Evolutionary conservation across 2,329 filamentous ascomycete genomes (phyloP), one percentile per base, ranked within the genome.

Genomic region (Pseudocercospora vitis): DNA sequence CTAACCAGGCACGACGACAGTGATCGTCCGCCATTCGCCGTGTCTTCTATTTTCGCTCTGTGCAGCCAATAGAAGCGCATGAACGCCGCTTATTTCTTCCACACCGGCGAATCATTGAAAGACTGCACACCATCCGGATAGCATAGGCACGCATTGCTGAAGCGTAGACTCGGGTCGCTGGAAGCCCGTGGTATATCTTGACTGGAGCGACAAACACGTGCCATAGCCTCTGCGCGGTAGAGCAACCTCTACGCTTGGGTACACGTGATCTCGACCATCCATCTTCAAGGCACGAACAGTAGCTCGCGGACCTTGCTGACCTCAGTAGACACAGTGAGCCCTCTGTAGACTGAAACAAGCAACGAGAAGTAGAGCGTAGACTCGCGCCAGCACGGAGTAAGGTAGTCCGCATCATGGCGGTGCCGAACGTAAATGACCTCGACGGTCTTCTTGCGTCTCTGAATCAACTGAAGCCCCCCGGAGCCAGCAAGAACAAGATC

Each of bases 401-500:
- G 56, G 56, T 57, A 59, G 50, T 42, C 53, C 24, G 42, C 68
- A 68, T 54, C 65, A 76, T 76, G 73, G 67, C 63, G 31, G 50
- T 59, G 40, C 87, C 89, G 71, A 84, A 89, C 75, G 87, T 96
- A 82, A 85, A 88, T 77, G 91, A 97, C 73, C 79, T 99, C 76
- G 92, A 95, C 76, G 81, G 85, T 68, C 87, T 88, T 74, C 83
- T 99, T 70, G 89, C 94, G 78, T 91, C 88, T 69, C 91, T 99
- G 85, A 87, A 92, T 68, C 81, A 82, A 63, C 80, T 96, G 69
- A 97, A 96, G 76, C 87, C 94, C 39, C 94, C 94, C 49, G 94
- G 94, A 70, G 91, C 96, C 55, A 95, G 91, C 59, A 91, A 91
- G 65, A 90, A 89, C 63, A 92, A 94, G 75, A 96, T 99, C 73